Evolutionary conservation across 2,329 filamentous ascomycete genomes (phyloP).

Genomic region (Trichoderma endophyticum): DNA sequence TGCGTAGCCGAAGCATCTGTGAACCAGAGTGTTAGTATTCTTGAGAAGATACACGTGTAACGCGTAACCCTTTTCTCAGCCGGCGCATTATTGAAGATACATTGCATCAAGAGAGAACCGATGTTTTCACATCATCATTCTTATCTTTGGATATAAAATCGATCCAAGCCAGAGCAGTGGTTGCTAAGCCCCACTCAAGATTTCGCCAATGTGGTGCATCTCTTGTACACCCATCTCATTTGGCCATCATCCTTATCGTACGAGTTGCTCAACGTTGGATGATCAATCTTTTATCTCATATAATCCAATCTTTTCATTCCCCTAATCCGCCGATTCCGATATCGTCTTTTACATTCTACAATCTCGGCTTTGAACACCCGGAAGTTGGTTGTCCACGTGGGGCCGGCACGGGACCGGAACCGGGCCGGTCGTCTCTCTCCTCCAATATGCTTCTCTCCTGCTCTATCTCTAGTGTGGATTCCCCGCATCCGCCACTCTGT

Average conservation of each 20-base stretch:
- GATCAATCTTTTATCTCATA: background rate
- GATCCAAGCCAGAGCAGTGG: background rate
- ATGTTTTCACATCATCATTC: background rate
- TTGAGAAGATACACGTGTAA: background rate
- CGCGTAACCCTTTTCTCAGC: background rate
- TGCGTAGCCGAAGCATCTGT: background rate
- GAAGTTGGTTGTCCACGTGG: background rate
- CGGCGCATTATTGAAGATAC: background rate
- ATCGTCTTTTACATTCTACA: background rate
- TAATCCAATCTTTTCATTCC: background rate
- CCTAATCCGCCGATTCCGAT: background rate
- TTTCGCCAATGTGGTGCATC: background rate
- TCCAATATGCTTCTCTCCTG: background rate
- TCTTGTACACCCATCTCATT: background rate
- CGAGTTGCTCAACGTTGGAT: slow-evolving; percentile 26
- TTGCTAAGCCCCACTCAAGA: background rate
- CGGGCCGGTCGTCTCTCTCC: slow-evolving; percentile 1
- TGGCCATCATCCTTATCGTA: background rate
- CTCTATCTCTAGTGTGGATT: slow-evolving; percentile 45
- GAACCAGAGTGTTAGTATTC: background rate
- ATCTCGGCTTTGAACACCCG: background rate
- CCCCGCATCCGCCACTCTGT: slow-evolving; percentile 31
- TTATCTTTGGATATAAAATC: background rate
- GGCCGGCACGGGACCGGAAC: slow-evolving; percentile 6
- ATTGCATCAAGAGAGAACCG: background rate